A percentile compares a stretch with the other conserved stretches of the same genome.
Conservation (phyloP, 257 asterid species). For the Petrea volubilis region DNA sequence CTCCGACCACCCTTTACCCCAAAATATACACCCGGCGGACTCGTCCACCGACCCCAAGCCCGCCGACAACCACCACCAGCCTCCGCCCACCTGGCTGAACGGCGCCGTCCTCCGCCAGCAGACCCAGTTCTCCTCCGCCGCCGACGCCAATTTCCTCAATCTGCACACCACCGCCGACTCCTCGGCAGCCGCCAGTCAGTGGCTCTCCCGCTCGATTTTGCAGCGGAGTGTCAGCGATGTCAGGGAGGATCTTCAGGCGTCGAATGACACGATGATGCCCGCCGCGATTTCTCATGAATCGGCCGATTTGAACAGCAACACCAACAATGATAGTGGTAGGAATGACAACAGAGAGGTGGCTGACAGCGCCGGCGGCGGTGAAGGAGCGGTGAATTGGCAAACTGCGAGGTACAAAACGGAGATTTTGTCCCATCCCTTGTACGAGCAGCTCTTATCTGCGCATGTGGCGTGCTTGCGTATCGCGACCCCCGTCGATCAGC, state of each 20-base stretch:
- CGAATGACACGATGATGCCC: conserved; percentile 39
- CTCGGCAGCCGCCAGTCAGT: conserved; percentile 34
- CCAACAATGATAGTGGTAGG: background rate
- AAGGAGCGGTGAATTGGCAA: conserved; percentile 59
- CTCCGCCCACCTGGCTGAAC: conserved; percentile 64
- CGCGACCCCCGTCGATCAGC: conserved; percentile 88
- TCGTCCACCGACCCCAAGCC: conserved; percentile 26
- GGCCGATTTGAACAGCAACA: conserved; percentile 31
- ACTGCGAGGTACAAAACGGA: conserved; percentile 59
- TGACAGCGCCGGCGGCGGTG: conserved; percentile 36
- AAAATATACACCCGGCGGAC: conserved; percentile 31
- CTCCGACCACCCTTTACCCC: conserved; percentile 40
- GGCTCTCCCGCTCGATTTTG: conserved; percentile 54
- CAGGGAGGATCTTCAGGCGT: conserved; percentile 39
- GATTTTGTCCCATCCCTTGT: conserved; percentile 61
- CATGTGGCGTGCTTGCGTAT: conserved; percentile 76
- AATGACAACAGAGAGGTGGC: conserved; percentile 28
- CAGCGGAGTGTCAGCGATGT: conserved; percentile 38
- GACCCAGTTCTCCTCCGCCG: conserved; percentile 33
- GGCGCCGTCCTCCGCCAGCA: conserved; percentile 52
- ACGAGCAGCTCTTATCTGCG: conserved; percentile 69
- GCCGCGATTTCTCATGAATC: conserved; percentile 43
- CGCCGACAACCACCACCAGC: conserved; percentile 23
- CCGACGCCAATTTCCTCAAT: conserved; percentile 54
- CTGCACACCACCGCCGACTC: conserved; percentile 50